These are phyloP conservation scores for Wickerhamiella sorbophila DNA, from an alignment of 805 yeast genomes.

Conservation along the genomic window DNA sequence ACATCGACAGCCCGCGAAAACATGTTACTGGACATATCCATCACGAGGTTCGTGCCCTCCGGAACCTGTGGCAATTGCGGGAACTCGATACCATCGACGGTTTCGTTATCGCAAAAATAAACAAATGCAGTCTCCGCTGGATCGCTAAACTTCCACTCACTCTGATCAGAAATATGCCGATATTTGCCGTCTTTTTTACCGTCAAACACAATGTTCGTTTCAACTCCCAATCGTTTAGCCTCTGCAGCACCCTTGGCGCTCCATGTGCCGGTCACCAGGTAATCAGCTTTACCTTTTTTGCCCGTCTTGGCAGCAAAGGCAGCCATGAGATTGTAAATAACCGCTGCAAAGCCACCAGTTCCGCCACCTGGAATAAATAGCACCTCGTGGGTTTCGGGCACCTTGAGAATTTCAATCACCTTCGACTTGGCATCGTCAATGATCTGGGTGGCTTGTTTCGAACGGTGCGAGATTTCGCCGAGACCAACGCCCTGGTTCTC, in stretches of 20 bases:
- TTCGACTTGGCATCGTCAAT: slow-evolving; percentile 63
- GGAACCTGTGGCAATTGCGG: slow-evolving; percentile 40
- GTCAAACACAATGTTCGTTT: slow-evolving; percentile 53
- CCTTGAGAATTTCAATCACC: slow-evolving; percentile 45
- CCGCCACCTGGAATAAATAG: slow-evolving; percentile 98
- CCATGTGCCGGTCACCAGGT: slow-evolving; percentile 90
- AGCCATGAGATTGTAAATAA: slow-evolving; percentile 71
- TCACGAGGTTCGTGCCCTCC: slow-evolving; percentile 65
- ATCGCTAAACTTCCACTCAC: slow-evolving; percentile 46
- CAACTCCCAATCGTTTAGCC: slow-evolving; percentile 68
- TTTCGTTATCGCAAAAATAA: slow-evolving; percentile 91
- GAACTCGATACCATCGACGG: slow-evolving; percentile 91
- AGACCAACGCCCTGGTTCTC: slow-evolving; percentile 64
- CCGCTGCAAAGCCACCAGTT: slow-evolving; percentile 84
- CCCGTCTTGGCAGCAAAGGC: slow-evolving; percentile 58
- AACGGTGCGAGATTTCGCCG: slow-evolving; percentile 94
- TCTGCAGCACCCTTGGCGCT: slow-evolving; percentile 78
- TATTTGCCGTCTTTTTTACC: slow-evolving; percentile 45
- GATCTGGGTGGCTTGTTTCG: slow-evolving; percentile 62
- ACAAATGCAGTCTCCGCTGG: slow-evolving; percentile 65
- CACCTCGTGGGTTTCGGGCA: slow-evolving; percentile 90
- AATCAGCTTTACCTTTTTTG: slow-evolving; percentile 65
- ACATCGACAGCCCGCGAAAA: slow-evolving; percentile 71
- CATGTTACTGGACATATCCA: slow-evolving; percentile 91
- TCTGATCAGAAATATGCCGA: slow-evolving; percentile 50